Conservation (phyloP, 2,329 filamentous ascomycete species). For the Colletotrichum eleusines region DNA sequence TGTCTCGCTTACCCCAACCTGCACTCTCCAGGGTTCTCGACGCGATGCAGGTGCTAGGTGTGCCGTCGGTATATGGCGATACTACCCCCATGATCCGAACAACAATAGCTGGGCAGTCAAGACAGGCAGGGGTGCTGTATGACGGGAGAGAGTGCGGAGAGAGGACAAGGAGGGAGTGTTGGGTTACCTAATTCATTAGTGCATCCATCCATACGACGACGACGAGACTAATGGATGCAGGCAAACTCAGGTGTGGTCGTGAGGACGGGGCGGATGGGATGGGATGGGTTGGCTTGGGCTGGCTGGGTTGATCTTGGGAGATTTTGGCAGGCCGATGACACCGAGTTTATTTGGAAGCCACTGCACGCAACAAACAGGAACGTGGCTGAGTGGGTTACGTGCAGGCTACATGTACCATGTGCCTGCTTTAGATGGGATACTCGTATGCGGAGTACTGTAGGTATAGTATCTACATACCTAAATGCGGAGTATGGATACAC, state of each 20-base stretch:
- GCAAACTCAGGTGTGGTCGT: slow-evolving; percentile 4
- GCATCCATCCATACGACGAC: background rate
- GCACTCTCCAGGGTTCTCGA: slow-evolving; percentile 23
- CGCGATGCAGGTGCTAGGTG: slow-evolving; percentile 24
- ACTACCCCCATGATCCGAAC: slow-evolving; percentile 9
- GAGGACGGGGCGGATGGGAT: slow-evolving; percentile 12
- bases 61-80: slow-evolving; percentile 22
- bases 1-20: slow-evolving; percentile 21
- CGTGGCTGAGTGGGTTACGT: background rate
- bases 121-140: slow-evolving; percentile 19
- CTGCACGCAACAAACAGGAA: background rate
- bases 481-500: background rate
- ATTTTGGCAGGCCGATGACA: slow-evolving; percentile 1
- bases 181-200: background rate
- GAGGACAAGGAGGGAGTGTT: too few species aligned
- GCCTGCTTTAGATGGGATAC: too few species aligned
- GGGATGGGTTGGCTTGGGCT: background rate
- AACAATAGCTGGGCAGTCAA: background rate
- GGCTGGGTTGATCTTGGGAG: background rate
- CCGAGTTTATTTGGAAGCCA: slow-evolving; percentile 13
- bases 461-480: background rate
- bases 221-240: background rate
- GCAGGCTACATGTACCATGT: background rate
- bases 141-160: slow-evolving; percentile 22
- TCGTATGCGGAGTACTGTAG: too few species aligned